Percentiles rank a stretch among this genome's conserved stretches.
Evolutionary conservation across 2,329 filamentous ascomycete genomes (phyloP).

Genomic region (Bipolaris bicolor): DNA sequence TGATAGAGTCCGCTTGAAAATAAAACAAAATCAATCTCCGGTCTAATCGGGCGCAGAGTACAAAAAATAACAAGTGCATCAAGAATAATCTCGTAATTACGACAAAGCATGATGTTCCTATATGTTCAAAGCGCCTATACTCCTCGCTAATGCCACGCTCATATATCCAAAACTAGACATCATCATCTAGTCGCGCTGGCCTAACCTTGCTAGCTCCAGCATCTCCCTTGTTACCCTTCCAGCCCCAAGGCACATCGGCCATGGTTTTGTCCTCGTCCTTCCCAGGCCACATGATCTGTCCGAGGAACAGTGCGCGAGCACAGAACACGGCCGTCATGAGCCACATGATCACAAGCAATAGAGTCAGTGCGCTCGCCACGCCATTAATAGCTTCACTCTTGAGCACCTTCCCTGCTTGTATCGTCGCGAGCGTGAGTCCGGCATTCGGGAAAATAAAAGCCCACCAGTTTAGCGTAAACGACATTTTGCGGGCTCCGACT

Average conservation of each 20-base stretch:
- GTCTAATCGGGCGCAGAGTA: too few relatives aligned
- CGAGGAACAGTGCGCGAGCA: slow-evolving; percentile 56
- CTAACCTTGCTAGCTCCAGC: slow-evolving; percentile 19
- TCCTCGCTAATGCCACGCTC: not conserved
- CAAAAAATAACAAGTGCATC: too few relatives aligned
- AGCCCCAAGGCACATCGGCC: slow-evolving; percentile 34
- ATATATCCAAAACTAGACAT: not conserved
- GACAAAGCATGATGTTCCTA: slow-evolving; percentile 3
- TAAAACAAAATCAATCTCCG: too few relatives aligned
- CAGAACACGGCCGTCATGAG: slow-evolving; percentile 59
- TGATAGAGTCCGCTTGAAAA: too few relatives aligned
- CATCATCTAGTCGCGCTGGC: slow-evolving; percentile 6
- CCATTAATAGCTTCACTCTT: slow-evolving; percentile 60
- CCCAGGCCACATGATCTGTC: slow-evolving; percentile 63
- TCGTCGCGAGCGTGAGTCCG: slow-evolving; percentile 65
- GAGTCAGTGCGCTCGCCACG: slow-evolving; percentile 62
- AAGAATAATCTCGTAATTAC: not conserved
- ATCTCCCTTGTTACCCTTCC: slow-evolving; percentile 27
- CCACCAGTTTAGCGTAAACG: slow-evolving; percentile 55
- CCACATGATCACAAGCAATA: slow-evolving; percentile 63
- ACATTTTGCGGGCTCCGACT: slow-evolving; percentile 49
- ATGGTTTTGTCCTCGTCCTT: slow-evolving; percentile 45
- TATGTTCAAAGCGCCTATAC: not conserved
- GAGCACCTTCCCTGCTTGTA: slow-evolving; percentile 62
- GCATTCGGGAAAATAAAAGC: slow-evolving; percentile 71